Evolutionary conservation across 2,329 filamentous ascomycete genomes (phyloP).

Genomic region (Beauveria medogensis): DNA sequence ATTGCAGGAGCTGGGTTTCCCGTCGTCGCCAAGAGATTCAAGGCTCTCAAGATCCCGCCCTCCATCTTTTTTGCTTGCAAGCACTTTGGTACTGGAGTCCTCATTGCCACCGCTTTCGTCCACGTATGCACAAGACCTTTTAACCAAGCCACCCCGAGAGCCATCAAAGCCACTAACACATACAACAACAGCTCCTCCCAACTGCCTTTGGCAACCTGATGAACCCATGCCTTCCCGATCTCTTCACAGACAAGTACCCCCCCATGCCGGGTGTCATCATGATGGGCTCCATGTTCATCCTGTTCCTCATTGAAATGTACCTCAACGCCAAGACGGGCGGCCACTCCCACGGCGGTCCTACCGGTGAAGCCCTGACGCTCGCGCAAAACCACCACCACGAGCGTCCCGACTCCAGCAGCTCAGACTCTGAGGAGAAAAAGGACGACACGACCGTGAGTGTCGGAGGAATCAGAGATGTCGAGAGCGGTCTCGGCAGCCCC

Average conservation of each 20-base stretch:
- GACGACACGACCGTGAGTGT: slow-evolving; percentile 19
- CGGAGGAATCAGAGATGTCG: slow-evolving; percentile 31
- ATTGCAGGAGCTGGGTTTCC: slow-evolving; percentile 40
- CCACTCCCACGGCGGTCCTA: slow-evolving; percentile 50
- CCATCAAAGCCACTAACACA: background rate
- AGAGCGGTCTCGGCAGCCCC: slow-evolving; percentile 5
- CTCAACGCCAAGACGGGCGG: slow-evolving; percentile 51
- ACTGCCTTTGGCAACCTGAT: slow-evolving; percentile 48
- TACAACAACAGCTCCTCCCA: slow-evolving; percentile 39
- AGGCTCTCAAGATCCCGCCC: slow-evolving; percentile 48
- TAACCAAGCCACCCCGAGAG: background rate
- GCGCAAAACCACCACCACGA: slow-evolving; percentile 6
- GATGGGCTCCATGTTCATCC: slow-evolving; percentile 52
- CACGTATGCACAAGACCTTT: slow-evolving; percentile 38
- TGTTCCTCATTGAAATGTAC: slow-evolving; percentile 57
- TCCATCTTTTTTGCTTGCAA: slow-evolving; percentile 55
- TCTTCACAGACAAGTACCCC: slow-evolving; percentile 52
- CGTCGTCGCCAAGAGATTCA: slow-evolving; percentile 46
- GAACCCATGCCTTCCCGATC: slow-evolving; percentile 48
- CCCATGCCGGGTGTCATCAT: slow-evolving; percentile 57
- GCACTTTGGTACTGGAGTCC: slow-evolving; percentile 62
- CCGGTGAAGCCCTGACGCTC: slow-evolving; percentile 23
- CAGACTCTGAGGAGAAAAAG: background rate
- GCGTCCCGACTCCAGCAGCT: background rate
- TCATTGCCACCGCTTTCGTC: slow-evolving; percentile 66